Evolutionary conservation across 768 basidiomycete species (phyloP), one percentile per base, ranked within the genome.

Genomic region (Multifurca ochricompacta): DNA sequence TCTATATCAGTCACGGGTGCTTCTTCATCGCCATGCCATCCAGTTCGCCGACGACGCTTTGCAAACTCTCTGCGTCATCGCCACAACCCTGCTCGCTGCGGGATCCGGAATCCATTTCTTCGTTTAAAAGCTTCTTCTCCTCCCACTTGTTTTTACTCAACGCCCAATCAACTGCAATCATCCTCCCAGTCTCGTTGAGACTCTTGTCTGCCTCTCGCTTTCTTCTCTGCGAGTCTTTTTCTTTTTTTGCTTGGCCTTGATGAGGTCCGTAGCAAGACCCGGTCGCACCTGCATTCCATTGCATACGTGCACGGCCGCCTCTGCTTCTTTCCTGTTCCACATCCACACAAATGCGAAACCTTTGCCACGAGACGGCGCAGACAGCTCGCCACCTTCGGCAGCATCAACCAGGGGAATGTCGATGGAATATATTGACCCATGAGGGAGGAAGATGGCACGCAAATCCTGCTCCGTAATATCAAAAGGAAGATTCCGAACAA

Each of bases 301-400:
- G 48, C 59, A 50, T 35, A 47, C 71, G 19, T 67, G 66, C 41
- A 67, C 66, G n/a, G 63, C 69, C 47, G 69, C 68, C 25, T 62
- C 67, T 18, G 66, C 94, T 63, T 93, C 88, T 53, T 84, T 85
- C 66, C 79, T 83, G 64, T 81, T 82, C 59, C 92, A 68, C 80
- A 91, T 92, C 91, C 92, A 95, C 9, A 98, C 83, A 63, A 98
- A 97, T 0, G 92, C 95, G 61, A 95, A 98, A 0, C 94, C 92
- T 61, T 85, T 84, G 39, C 78, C 73, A 28, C 78, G 73, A 11
- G 62, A 44, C 2, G 25, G 32, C 27, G 35, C 14, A 14, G 54
- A 36, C 16, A 50, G 39, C 43, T 46, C 59, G 8, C 51, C 62
- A 6, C 67, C 68, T 4, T 67, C 71, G 2, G 67, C 66, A 71